A percentile compares a stretch with the other conserved stretches of the same genome.
These are phyloP conservation scores for Rosa hybrid DNA, from an alignment of 331 rosid species.

Conservation along the genomic window DNA sequence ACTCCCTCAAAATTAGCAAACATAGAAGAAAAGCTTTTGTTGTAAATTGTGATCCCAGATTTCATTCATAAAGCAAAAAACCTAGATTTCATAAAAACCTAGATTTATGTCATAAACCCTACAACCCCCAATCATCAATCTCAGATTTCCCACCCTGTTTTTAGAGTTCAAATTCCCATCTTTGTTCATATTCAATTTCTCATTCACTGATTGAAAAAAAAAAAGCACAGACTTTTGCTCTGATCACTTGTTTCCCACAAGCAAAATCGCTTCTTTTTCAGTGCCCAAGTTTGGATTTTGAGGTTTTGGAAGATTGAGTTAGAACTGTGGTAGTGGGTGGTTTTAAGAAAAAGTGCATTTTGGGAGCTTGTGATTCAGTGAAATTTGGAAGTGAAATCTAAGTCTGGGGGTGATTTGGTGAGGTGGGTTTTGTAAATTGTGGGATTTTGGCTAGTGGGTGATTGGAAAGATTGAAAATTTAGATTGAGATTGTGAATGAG, in stretches of 20 bases:
- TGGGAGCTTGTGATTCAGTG: conserved; percentile 34
- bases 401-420: conserved; percentile 31
- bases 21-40: not conserved
- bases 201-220: not conserved
- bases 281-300: conserved; percentile 18
- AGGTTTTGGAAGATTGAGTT: conserved; percentile 19
- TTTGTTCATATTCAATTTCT: not conserved
- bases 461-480: conserved; percentile 3
- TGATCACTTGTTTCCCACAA: conserved; percentile 15
- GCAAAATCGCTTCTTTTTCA: conserved; percentile 20
- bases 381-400: conserved; percentile 26
- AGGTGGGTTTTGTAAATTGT: conserved; percentile 28
- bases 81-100: conserved; percentile 30
- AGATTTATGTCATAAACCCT: conserved; percentile 43
- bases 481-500: conserved; percentile 24
- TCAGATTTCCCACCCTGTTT: conserved; percentile 16
- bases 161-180: not conserved
- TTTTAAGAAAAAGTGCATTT: conserved; percentile 37
- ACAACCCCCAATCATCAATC: conserved; percentile 35
- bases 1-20: conserved; percentile 37
- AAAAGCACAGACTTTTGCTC: not conserved
- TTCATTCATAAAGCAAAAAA: conserved; percentile 29
- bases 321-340: conserved; percentile 10
- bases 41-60: conserved; percentile 50
- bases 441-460: conserved; percentile 19